A percentile compares a stretch with the other conserved stretches of the same genome.
These are phyloP conservation scores for Mycena galericulata DNA, from an alignment of 768 basidiomycete species.

Conservation along the genomic window DNA sequence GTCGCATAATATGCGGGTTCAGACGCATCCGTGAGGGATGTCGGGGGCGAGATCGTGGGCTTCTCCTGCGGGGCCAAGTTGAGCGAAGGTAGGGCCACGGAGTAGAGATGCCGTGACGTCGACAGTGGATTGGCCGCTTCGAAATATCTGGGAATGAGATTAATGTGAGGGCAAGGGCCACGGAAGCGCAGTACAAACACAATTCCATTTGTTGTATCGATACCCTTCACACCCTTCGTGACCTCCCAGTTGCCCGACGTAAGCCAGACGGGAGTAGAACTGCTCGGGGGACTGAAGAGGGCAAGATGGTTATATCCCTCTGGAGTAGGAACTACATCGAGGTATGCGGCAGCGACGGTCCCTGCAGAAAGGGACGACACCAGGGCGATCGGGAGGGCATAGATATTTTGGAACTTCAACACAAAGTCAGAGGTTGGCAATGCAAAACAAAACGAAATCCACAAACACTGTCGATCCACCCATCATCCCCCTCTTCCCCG, in stretches of 20 bases:
- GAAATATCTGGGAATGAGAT: slow-evolving; percentile 77
- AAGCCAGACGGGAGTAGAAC: slow-evolving; percentile 80
- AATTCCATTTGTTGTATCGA: slow-evolving; percentile 74
- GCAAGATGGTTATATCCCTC: slow-evolving; percentile 95
- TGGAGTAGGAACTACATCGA: slow-evolving; percentile 87
- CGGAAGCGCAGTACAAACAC: slow-evolving; percentile 66
- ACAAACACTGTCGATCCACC: slow-evolving; percentile 93
- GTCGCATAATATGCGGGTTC: slow-evolving; percentile 70
- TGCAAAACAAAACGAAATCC: not conserved
- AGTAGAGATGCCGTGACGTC: slow-evolving; percentile 86
- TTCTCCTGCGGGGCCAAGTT: slow-evolving; percentile 48
- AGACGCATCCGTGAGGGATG: slow-evolving; percentile 43
- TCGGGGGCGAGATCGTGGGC: slow-evolving; percentile 67
- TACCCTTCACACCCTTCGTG: slow-evolving; percentile 74
- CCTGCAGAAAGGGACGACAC: slow-evolving; percentile 33
- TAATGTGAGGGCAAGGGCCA: slow-evolving; percentile 20
- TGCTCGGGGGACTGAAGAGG: slow-evolving; percentile 83
- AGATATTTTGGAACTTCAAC: slow-evolving; percentile 66
- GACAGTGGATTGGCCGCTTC: slow-evolving; percentile 86
- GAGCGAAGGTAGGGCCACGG: slow-evolving; percentile 74
- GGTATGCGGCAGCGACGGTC: slow-evolving; percentile 71
- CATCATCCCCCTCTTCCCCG: slow-evolving; percentile 90
- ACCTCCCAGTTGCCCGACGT: slow-evolving; percentile 95
- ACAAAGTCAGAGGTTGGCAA: slow-evolving; percentile 10
- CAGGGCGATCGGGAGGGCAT: slow-evolving; percentile 57